These are phyloP conservation scores for Candida sanyaensis DNA, from an alignment of 1,139 yeast genomes.

Conservation along the genomic window DNA sequence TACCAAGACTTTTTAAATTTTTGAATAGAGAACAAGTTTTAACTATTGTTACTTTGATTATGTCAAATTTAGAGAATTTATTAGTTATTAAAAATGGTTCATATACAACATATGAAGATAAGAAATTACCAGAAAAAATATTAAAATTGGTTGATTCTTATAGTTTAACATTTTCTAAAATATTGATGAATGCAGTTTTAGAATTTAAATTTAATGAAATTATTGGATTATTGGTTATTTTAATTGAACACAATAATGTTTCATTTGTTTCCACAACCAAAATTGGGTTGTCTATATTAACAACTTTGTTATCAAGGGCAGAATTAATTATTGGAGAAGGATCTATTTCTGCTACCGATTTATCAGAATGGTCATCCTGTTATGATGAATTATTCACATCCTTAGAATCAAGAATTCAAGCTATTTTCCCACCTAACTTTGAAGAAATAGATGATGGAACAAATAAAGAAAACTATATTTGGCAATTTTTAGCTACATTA, in stretches of 20 bases:
- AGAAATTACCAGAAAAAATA: constrained; percentile 54
- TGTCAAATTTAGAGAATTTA: constrained; percentile 80
- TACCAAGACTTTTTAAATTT: constrained; percentile 87
- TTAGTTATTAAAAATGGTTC: constrained; percentile 80
- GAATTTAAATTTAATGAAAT: constrained; percentile 83
- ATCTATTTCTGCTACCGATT: constrained; percentile 56
- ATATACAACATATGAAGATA: constrained; percentile 61
- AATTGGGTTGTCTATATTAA: constrained; percentile 82
- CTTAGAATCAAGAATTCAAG: constrained; percentile 74
- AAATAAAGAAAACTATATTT: constrained; percentile 62
- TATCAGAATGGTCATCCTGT: constrained; percentile 75
- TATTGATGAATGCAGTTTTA: constrained; percentile 80
- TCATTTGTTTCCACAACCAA: constrained; percentile 79
- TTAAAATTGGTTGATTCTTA: constrained; percentile 76
- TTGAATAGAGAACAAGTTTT: constrained; percentile 76
- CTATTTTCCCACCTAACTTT: constrained; percentile 78
- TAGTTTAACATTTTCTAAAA: constrained; percentile 81
- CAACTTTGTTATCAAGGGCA: constrained; percentile 88
- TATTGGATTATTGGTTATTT: constrained; percentile 73
- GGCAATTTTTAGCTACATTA: constrained; percentile 96
- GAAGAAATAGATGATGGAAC: constrained; percentile 67
- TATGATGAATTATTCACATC: constrained; percentile 82
- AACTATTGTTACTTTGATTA: constrained; percentile 75
- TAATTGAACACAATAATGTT: constrained; percentile 72
- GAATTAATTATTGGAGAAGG: constrained; percentile 90